Evolutionary conservation across 148 eudicot species (phyloP), one percentile per base, ranked within the genome.

Genomic region (Rhododendron molle): DNA sequence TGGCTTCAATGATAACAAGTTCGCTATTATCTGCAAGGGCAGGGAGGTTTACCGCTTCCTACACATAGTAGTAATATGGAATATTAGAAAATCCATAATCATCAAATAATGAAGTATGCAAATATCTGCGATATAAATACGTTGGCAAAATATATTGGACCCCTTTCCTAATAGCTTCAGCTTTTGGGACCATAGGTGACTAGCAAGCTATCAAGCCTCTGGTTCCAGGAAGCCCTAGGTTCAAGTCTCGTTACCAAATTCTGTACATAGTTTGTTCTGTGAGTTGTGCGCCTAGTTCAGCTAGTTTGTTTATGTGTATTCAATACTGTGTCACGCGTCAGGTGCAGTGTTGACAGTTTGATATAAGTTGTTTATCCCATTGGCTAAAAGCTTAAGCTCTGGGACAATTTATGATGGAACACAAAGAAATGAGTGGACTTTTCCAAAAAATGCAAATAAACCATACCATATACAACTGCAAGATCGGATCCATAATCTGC

Each of bases 391-490:
- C 76, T 71, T 13, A 71, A 71, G 76, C 7, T 71, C 40, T 14
- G 8, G 20, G 76, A 13, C 7, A 14, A 30, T 71, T 69, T 13
- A 71, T 69, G 18, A 30, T 14, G 4, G 1, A 71, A 71, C 20
- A 71, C 5, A 71, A 71, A 71, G 38, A 32, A 43, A 83, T 5
- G 30, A 52, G 7, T 18, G 32, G 32, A 21, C 26, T 47, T 44
- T 30, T 15, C 18, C 52, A n/a, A 81, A 15, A 81, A 10, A 36
- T 60, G 18, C 54, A 21, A 58, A 21, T 78, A 76, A 56, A 80
- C 32, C 86, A 46, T 93, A 96, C 99, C 96, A 93, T 89, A 88
- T 93, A 96, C 85, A 89, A 87, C 83, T 96, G 96, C 84, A 95
- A 77, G 52, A 96, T 78, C 49, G 97, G 98, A 86, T 96, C 99